Percentiles rank a stretch among this genome's conserved stretches.
Evolutionary conservation across 345 rosid genomes (phyloP).

Genomic region (Aethionema arabicum): DNA sequence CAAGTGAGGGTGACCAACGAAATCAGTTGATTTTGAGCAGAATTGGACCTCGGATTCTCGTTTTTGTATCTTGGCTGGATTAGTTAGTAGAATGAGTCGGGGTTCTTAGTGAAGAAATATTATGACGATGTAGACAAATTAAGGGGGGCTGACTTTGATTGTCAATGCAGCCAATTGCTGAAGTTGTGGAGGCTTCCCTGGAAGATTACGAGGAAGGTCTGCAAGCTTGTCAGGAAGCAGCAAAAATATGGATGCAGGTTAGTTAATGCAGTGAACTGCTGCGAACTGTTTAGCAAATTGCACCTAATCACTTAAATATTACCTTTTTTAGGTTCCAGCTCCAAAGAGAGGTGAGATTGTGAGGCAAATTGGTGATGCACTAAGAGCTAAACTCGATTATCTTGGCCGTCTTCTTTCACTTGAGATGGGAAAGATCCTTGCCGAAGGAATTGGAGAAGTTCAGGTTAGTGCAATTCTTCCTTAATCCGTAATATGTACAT

Average conservation of each 20-base stretch:
- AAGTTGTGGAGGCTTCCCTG: conserved; percentile 73
- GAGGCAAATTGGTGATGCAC: conserved; percentile 91
- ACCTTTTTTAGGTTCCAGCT: conserved; percentile 69
- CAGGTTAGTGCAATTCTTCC: conserved; percentile 48
- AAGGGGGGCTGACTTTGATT: neutral
- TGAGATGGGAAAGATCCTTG: conserved; percentile 96
- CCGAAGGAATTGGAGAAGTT: conserved; percentile 98
- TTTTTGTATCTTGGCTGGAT: too few relatives aligned
- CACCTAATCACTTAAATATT: neutral
- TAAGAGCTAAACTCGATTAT: conserved; percentile 70
- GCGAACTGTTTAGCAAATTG: neutral
- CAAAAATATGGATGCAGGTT: conserved; percentile 87
- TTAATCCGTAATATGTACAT: too few relatives aligned
- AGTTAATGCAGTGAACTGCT: neutral
- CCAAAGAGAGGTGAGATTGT: conserved; percentile 98
- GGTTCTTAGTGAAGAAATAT: too few relatives aligned
- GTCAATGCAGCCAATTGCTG: conserved; percentile 60
- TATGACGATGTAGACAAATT: neutral
- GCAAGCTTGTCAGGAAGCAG: conserved; percentile 82
- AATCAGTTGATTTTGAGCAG: neutral
- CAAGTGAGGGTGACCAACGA: neutral
- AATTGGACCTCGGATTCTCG: too few relatives aligned
- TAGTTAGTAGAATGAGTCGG: too few relatives aligned
- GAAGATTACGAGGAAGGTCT: conserved; percentile 83
- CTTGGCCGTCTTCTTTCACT: conserved; percentile 90